Evolutionary conservation across 1,139 yeast species (phyloP).

Genomic region (Saccharomyces hybrid): DNA sequence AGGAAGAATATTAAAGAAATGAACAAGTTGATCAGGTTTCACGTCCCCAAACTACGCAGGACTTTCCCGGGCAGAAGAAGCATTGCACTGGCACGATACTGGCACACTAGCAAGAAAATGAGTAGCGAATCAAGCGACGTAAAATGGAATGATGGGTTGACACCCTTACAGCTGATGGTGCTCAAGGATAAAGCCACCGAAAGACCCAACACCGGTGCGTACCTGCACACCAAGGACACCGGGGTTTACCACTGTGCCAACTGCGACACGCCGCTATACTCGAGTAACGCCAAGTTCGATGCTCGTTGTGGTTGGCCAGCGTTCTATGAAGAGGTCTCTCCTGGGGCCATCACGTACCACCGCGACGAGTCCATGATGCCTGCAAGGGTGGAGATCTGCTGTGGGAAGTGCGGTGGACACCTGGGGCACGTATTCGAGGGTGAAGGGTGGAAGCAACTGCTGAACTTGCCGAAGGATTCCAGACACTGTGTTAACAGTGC

Average conservation of each 20-base stretch:
- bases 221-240: conserved; percentile 37
- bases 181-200: conserved; percentile 80
- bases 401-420: conserved; percentile 87
- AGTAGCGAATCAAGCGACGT: conserved; percentile 4
- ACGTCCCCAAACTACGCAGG: neutral
- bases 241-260: conserved; percentile 84
- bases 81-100: neutral
- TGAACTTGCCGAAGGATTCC: conserved; percentile 65
- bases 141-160: conserved; percentile 71
- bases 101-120: neutral
- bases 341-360: conserved; percentile 60
- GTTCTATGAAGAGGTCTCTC: conserved; percentile 71
- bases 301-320: conserved; percentile 99
- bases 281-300: conserved; percentile 72
- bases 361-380: conserved; percentile 64
- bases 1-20: neutral
- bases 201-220: conserved; percentile 71
- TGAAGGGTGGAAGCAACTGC: conserved; percentile 68
- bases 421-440: conserved; percentile 91
- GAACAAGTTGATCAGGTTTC: neutral
- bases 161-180: conserved; percentile 73
- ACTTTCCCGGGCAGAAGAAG: neutral
- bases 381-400: conserved; percentile 81
- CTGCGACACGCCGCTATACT: conserved; percentile 72
- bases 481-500: conserved; percentile 93